phyloP scores from a whole-genome alignment of 306 rosid genomes.

The Dryas octopetala region DNA sequence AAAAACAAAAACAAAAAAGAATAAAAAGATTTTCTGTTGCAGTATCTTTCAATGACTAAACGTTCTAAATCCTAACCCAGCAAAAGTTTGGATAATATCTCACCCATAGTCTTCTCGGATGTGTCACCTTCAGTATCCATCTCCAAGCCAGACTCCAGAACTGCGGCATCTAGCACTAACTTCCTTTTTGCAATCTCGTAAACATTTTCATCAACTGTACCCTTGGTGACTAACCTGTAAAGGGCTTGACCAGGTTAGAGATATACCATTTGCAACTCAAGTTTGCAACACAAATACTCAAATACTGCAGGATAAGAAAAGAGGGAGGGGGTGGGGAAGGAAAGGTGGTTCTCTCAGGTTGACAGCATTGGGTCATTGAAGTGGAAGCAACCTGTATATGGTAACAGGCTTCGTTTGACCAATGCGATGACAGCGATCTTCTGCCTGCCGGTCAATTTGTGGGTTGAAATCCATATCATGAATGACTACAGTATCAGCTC shows the following conservation, averaged over 20 bases:
- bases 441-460: conserved; percentile 94
- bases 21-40: background rate
- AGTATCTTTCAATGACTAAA: background rate
- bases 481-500: conserved; percentile 91
- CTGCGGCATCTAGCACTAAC: conserved; percentile 91
- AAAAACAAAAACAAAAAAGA: background rate
- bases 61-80: conserved; percentile 45
- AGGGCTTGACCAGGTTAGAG: conserved; percentile 7
- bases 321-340: background rate
- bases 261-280: background rate
- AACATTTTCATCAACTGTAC: conserved; percentile 90
- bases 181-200: conserved; percentile 96
- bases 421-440: conserved; percentile 92
- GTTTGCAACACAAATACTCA: background rate
- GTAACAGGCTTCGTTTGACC: conserved; percentile 94
- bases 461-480: conserved; percentile 99
- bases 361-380: background rate
- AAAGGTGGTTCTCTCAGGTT: background rate
- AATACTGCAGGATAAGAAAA: background rate
- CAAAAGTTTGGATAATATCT: conserved; percentile 83
- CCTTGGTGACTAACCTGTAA: conserved; percentile 82
- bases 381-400: conserved; percentile 48
- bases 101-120: conserved; percentile 97
- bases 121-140: conserved; percentile 65
- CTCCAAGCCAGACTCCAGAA: conserved; percentile 76